Base-by-base conservation (phyloP, 192 early-diverging fungal genomes). In the Dissophora ornata region DNA sequence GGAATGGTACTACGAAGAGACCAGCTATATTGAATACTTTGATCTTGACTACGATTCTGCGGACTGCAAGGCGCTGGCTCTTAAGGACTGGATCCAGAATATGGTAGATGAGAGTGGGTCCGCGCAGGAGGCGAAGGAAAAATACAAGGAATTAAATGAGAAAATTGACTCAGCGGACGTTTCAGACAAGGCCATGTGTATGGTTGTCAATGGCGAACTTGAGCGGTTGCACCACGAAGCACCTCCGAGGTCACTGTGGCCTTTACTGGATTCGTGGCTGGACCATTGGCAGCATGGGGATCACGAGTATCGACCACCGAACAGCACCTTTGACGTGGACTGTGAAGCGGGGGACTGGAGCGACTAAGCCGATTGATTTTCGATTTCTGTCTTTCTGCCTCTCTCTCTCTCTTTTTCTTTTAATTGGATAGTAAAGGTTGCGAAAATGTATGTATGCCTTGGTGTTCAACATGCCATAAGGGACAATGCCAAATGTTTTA, bases 401-500 rank as follows among this genome's bases (percentile, higher is more conserved):
- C 12, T 38, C 12, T 38, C 12, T 38, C 12, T 12, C 12, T 38
- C 12, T 38, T 38, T 38, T 38, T 38, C 12, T 38, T 38, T 12
- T 38, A 38, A 9, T 12, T 38, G 36, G 36, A 38, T 38, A 38
- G n/a, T n/a, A n/a, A n/a, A n/a, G n/a, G n/a, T n/a, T n/a, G n/a
- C n/a, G 18, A 16, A n/a, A n/a, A 54, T 67, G 65, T 67, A 18
- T 67, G 65, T 67, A 67, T 45, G 44, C 32, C 65, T 54, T 50
- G 65, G 65, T 67, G 65, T 67, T 67, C 65, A 67, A 44, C 47
- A 67, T 67, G 65, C 53, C 65, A 67, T 57, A n/a, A 38, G n/a
- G 54, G n/a, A 46, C 65, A 22, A 67, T 67, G 46, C 53, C 65
- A 57, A 67, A 67, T 67, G 65, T 67, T 67, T 67, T 67, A 67